Evolutionary conservation across 331 rosid genomes (phyloP), one percentile per base, ranked within the genome.

Genomic region (Malus hybrid): DNA sequence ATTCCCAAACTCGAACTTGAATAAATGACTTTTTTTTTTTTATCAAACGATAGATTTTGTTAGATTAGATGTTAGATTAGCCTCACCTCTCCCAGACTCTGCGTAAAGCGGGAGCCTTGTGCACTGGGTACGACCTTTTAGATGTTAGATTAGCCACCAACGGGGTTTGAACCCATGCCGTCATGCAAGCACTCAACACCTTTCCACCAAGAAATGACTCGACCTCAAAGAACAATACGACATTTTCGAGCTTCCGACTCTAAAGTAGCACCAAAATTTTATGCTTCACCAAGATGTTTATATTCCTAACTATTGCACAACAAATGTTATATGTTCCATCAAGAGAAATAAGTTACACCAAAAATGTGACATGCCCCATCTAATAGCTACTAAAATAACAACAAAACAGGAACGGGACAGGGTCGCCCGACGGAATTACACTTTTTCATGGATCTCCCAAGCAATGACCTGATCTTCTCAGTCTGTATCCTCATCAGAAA

Each of bases 401-500:
- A 48, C 71, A 66, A 65, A 65, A 66, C 66, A 33, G 66, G 46
- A 42, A 28, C 13, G 10, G 24, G 22, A 50, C 13, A 10, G 31
- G 4, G 52, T 1, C 22, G 11, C 55, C 27, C 6, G 12, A 55
- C 33, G 19, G 5, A 3, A 31, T 19, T 64, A 3, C 1, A 28
- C 18, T 2, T 34, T 18, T 39, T 24, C 61, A 9, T 14, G 48
- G 57, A 10, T 60, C 34, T 2, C 32, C 57, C 32, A 34, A 8
- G 27, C 13, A 59, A 22, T 8, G 18, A 39, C 60, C 42, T 67
- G 64, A 56, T 81, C 76, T 57, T 44, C 62, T 12, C 69, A 68
- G 39, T 81, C 86, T 15, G 84, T 61, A 19, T 92, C 87, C 46
- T 86, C 57, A 29, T 84, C 90, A 3, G 92, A 84, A 28, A 24